These are phyloP conservation scores for Laburnicola sp. DNA, from an alignment of 2,329 filamentous ascomycete species.

Conservation along the genomic window DNA sequence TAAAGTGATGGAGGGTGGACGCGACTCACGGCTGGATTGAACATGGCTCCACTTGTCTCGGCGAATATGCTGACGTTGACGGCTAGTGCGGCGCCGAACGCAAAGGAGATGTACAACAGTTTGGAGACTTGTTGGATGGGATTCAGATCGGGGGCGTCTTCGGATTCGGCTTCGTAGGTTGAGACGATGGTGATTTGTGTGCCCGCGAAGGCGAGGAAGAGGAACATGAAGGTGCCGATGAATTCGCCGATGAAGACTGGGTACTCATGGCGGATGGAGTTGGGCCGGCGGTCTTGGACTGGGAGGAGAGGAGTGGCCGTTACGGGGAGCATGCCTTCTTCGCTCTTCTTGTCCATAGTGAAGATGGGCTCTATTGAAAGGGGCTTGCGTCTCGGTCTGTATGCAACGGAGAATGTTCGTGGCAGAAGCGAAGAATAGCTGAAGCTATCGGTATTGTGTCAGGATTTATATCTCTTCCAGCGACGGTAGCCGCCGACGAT, in stretches of 20 bases:
- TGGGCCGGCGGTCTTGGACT: too few species aligned
- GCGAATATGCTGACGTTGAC: constrained; percentile 47
- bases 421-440: not conserved
- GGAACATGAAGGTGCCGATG: constrained; percentile 1
- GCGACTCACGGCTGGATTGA: constrained; percentile 27
- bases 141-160: not conserved
- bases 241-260: constrained; percentile 7
- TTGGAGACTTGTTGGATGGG: constrained; percentile 14
- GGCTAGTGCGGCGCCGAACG: constrained; percentile 47
- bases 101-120: constrained; percentile 45
- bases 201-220: constrained; percentile 3
- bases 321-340: not conserved
- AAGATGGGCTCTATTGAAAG: not conserved
- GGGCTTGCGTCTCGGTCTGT: too few species aligned
- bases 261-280: constrained; percentile 3
- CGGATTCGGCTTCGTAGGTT: not conserved
- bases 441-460: not conserved
- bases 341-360: not conserved
- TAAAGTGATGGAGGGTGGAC: too few species aligned
- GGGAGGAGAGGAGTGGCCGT: not conserved
- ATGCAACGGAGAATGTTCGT: not conserved
- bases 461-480: constrained; percentile 2
- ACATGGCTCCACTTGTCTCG: constrained; percentile 29
- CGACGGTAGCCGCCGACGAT: not conserved
- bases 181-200: constrained; percentile 3